A percentile compares a stretch with the other conserved stretches of the same genome.
Conservation (phyloP, 1,139 yeast species). For the Suhomyces yuchorum region DNA sequence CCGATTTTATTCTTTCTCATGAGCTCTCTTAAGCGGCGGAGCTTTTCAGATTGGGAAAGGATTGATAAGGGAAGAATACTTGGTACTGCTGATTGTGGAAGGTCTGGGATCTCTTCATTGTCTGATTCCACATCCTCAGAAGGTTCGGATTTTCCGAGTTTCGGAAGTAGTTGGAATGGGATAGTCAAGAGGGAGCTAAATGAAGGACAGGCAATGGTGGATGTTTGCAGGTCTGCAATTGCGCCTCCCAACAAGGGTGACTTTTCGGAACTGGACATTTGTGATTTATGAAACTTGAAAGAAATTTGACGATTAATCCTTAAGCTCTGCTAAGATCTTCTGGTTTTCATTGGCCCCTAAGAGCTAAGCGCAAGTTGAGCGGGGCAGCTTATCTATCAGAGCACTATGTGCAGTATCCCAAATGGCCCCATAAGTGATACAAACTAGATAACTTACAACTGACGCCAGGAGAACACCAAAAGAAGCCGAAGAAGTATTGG, state of each 20-base stretch:
- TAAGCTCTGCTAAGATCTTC: background rate
- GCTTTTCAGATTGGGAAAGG: constrained; percentile 25
- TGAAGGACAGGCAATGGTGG: constrained; percentile 27
- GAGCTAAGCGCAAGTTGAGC: background rate
- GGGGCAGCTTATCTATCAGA: background rate
- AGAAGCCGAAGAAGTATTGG: too few relatives aligned
- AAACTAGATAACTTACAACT: too few relatives aligned
- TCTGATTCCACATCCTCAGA: constrained; percentile 16
- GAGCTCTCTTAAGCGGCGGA: constrained; percentile 35
- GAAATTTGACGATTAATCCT: background rate
- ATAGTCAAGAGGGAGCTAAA: constrained; percentile 26
- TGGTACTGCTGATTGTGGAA: constrained; percentile 23
- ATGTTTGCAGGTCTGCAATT: constrained; percentile 20
- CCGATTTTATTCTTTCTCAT: constrained; percentile 48
- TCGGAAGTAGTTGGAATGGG: constrained; percentile 32
- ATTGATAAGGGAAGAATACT: constrained; percentile 16
- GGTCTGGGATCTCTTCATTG: constrained; percentile 25
- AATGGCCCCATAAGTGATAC: background rate
- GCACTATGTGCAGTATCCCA: background rate
- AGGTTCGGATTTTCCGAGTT: constrained; percentile 10
- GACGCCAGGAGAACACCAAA: too few relatives aligned
- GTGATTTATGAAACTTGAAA: background rate
- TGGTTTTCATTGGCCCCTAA: background rate
- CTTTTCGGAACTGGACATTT: constrained; percentile 24
- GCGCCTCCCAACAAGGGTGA: constrained; percentile 24